Base-by-base conservation (phyloP, 805 yeast species). In the Hanseniaspora clermontiae region DNA sequence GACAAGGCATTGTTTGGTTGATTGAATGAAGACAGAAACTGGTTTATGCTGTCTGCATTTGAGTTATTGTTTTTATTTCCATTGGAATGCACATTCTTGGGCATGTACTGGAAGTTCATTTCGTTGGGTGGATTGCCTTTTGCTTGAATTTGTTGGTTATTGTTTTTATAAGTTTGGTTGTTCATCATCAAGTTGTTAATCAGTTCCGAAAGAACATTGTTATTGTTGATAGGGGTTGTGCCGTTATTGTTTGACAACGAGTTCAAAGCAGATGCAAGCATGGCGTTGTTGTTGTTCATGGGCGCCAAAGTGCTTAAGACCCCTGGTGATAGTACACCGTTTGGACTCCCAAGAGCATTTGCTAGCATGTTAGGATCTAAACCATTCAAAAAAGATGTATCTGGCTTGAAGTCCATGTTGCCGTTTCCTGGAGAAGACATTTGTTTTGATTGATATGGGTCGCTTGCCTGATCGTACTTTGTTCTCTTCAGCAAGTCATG, bases 401-500 rank as follows among this genome's bases (percentile, higher is more conserved):
- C 40, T 42, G 38, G 29, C 19, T 36, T 55, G 49, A 34, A 36
- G n/a, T 34, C 40, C 43, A 39, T n/a, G 27, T 31, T 47, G 24
- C n/a, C 36, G 34, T 19, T 31, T 24, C 14, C 37, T 43, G 38
- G 43, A 19, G 45, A 19, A 31, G 40, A 40, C 54, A 46, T 46
- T 46, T 46, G 49, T 3, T 46, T 46, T 19, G 43, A 37, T 40
- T 43, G 50, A 42, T 27, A 48, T 57, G 32, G 49, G 45, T 27
- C 37, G 51, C 7, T 36, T 59, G 60, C 7, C 40, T 36, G 61
- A 51, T 58, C 58, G n/a, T 52, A 55, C 32, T 59, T 62, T 10
- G 64, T 57, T 51, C 62, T 61, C 37, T 64, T 63, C 34, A 61
- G 51, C 34, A 61, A 57, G 43, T 58, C 64, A 47, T 63, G 63